Base-by-base conservation (phyloP, 2,329 filamentous ascomycete species). In the Dothideomycetes sp. region DNA sequence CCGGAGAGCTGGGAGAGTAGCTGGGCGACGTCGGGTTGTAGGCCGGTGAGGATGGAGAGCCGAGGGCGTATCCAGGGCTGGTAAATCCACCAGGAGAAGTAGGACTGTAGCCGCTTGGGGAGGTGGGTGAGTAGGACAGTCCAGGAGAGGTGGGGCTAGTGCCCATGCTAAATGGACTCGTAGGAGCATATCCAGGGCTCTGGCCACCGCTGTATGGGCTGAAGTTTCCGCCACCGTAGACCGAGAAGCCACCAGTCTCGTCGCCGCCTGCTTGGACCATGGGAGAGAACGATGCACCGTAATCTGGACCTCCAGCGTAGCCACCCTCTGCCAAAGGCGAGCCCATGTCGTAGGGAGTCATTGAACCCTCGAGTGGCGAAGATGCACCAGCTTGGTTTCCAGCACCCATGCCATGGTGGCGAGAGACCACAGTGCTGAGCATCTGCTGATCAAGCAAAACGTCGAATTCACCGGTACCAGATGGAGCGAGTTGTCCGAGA, bases 381-480 rank as follows among this genome's bases (percentile, higher is more conserved):
- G 81, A 79, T 62, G 89, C 80, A 38, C 81, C 82, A 40, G 81
- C 78, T 74, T 86, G 85, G 35, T 88, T 74, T 52, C 81, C 84
- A 68, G 81, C 85, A 40, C 54, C 48, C 14, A 50, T 49, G 19
- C 47, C 47, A 27, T 52, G 48, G 19, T 45, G 43, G 58, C 84
- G 79, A 32, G 84, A 84, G 60, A 94, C 94, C 63, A 94, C 88
- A 36, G 88, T 94, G 60, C 93, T 85, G 32, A 96, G 76, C 85
- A 98, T 94, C 63, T 84, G 84, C 48, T 87, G 87, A 58, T 98
- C 93, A 49, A 98, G 73, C 51, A 88, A 79, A 39, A 96, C 79
- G 48, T 98, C 87, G 53, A 98, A 89, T 62, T 94, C 87, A 47
- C 91, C 91, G 42, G 93, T 98, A 46, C 91, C 91, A 73, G 94